Conservation (phyloP, 208 protist genomes). For the Zelonia costaricensis region DNA sequence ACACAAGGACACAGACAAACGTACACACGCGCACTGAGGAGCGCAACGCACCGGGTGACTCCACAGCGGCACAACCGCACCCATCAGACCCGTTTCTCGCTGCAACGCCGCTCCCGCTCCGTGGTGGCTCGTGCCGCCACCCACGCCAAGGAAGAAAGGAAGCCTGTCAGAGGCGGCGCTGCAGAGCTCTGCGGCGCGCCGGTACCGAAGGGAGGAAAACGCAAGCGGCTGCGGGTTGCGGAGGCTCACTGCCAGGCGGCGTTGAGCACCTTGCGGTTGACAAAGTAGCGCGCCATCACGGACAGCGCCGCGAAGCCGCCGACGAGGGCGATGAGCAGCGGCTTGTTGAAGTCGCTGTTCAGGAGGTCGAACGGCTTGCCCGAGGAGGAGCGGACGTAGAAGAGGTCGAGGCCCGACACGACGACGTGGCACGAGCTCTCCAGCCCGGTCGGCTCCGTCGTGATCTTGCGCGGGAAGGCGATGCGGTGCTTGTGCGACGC, state of each 20-base stretch:
- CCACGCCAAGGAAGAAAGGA: too few species aligned
- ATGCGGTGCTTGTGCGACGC: slow-evolving; percentile 76
- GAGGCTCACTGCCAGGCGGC: slow-evolving; percentile 74
- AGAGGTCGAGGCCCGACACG: slow-evolving; percentile 85
- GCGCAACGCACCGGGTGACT: too few species aligned
- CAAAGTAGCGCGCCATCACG: slow-evolving; percentile 67
- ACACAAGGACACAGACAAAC: neutral
- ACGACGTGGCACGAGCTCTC: slow-evolving; percentile 89
- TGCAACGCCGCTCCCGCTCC: neutral
- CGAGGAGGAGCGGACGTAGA: slow-evolving; percentile 86
- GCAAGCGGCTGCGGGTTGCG: too few species aligned
- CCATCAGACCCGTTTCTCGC: too few species aligned
- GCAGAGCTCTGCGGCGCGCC: too few species aligned
- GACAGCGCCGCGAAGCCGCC: slow-evolving; percentile 60
- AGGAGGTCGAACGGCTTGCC: slow-evolving; percentile 93
- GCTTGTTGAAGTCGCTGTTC: slow-evolving; percentile 93
- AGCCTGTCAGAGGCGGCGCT: neutral
- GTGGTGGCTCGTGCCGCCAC: too few species aligned
- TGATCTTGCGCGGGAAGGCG: slow-evolving; percentile 50
- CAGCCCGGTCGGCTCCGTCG: slow-evolving; percentile 72
- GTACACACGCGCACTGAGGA: neutral
- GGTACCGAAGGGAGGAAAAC: neutral
- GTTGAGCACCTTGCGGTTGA: slow-evolving; percentile 71
- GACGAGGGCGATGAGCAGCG: slow-evolving; percentile 70
- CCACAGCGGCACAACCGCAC: too few species aligned